These are phyloP conservation scores for Podila horticola DNA, from an alignment of 192 early-diverging fungal genomes.

Conservation along the genomic window DNA sequence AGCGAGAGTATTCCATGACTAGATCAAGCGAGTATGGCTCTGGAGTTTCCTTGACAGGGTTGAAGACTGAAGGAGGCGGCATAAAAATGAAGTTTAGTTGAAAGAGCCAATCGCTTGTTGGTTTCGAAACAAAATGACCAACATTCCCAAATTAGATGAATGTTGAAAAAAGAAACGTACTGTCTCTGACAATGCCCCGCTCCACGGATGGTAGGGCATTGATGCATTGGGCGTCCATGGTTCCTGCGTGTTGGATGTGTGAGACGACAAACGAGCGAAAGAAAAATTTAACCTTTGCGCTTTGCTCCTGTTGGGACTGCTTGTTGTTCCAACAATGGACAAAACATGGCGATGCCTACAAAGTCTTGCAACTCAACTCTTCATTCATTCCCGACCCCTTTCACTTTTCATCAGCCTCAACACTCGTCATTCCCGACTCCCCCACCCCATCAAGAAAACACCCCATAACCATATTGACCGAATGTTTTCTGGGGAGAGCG, in stretches of 20 bases:
- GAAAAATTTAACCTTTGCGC: background rate
- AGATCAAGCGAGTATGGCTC: slow-evolving; percentile 36
- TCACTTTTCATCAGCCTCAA: background rate
- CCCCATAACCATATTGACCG: background rate
- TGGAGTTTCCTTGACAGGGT: slow-evolving; percentile 13
- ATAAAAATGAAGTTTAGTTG: background rate
- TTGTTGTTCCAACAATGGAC: too few relatives aligned
- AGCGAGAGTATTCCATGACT: slow-evolving; percentile 23
- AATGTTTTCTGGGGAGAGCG: slow-evolving; percentile 15
- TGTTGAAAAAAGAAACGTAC: slow-evolving; percentile 2
- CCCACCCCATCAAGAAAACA: background rate
- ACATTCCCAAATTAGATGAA: too few relatives aligned
- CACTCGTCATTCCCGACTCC: background rate
- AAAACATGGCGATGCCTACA: too few relatives aligned
- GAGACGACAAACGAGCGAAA: background rate
- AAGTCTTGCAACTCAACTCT: too few relatives aligned
- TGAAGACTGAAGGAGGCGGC: slow-evolving; percentile 20
- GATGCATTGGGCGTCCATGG: slow-evolving; percentile 31
- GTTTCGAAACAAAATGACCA: too few relatives aligned
- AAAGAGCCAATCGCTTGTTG: background rate
- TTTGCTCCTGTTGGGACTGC: too few relatives aligned
- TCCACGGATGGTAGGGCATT: slow-evolving; percentile 32
- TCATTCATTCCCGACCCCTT: too few relatives aligned
- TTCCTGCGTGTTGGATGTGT: background rate
- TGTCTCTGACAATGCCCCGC: slow-evolving; percentile 25